Percentiles rank a stretch among this genome's conserved stretches.
phyloP scores from a whole-genome alignment of 257 asterid genomes.

The Solanum sejunctum region DNA sequence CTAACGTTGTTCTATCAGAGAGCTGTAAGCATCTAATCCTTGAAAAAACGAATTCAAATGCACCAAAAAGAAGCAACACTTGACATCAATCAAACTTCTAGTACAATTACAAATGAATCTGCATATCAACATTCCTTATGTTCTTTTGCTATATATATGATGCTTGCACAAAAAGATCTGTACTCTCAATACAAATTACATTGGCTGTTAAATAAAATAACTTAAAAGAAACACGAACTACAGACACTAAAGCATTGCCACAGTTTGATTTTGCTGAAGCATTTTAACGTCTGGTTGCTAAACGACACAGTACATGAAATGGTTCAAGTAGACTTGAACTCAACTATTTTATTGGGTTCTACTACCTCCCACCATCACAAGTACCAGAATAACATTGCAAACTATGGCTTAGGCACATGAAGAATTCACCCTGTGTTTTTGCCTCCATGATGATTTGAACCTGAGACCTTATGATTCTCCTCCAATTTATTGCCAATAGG shows the following conservation, averaged over 20 bases:
- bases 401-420: not conserved
- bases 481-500: not conserved
- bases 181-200: not conserved
- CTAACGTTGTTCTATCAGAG: not conserved
- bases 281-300: not conserved
- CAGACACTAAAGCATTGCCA: not conserved
- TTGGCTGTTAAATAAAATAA: not conserved
- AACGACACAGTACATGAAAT: not conserved
- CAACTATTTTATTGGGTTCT: not conserved
- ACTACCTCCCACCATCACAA: not conserved
- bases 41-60: not conserved
- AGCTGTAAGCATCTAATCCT: not conserved
- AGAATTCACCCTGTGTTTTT: not conserved
- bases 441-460: not conserved
- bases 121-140: not conserved
- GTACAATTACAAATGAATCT: not conserved
- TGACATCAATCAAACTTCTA: not conserved
- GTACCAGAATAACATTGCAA: not conserved
- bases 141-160: not conserved
- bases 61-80: not conserved
- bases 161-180: not conserved
- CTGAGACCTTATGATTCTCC: not conserved
- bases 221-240: not conserved
- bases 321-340: not conserved
- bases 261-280: not conserved